Conservation (phyloP, 257 asterid genomes). For the Marsdenia floribunda region DNA sequence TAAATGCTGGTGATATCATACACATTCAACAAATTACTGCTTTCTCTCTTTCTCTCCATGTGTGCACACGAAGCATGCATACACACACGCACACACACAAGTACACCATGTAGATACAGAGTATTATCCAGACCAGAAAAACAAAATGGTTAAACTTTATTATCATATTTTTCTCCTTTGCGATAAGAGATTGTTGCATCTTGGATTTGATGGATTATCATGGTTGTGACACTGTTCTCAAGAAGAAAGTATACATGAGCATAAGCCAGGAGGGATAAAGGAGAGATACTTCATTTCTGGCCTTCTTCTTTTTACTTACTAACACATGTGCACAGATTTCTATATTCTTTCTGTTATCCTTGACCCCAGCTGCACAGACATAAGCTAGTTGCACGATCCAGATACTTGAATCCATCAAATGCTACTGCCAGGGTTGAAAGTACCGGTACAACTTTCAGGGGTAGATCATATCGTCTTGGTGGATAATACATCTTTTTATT, state of each 20-base stretch:
- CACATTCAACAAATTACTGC: neutral
- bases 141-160: neutral
- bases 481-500: constrained; percentile 32
- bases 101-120: neutral
- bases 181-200: neutral
- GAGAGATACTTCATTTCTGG: neutral
- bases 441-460: constrained; percentile 58
- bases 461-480: constrained; percentile 72
- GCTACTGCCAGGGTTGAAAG: constrained; percentile 44
- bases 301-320: neutral
- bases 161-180: neutral
- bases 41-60: neutral
- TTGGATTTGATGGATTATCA: neutral
- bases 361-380: constrained; percentile 45
- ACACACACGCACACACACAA: neutral
- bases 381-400: constrained; percentile 56
- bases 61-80: neutral
- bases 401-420: constrained; percentile 54
- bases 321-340: neutral
- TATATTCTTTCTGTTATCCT: constrained; percentile 20
- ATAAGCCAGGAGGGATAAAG: neutral
- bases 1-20: neutral
- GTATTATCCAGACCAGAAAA: neutral
- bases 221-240: neutral
- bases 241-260: neutral